Evolutionary conservation across 192 early-diverging fungal species (phyloP).

Genomic region (Paraglomus brasilianum): DNA sequence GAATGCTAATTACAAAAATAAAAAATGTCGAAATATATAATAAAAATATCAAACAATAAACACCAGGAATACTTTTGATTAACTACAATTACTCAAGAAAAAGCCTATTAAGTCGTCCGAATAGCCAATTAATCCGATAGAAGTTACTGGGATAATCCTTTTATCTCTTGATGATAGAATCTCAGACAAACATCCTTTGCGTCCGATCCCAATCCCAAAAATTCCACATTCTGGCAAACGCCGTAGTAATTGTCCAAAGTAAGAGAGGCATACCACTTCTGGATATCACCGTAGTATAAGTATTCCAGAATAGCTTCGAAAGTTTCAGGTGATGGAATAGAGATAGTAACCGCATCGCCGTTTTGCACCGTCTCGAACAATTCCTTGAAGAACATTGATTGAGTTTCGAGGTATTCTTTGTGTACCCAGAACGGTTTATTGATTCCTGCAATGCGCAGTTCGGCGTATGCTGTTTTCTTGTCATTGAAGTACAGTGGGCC

Average conservation of each 20-base stretch:
- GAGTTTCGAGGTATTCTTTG: slow-evolving; percentile 26
- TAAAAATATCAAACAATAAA: too few relatives aligned
- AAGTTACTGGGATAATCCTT: too few relatives aligned
- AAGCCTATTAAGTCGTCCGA: too few relatives aligned
- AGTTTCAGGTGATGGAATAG: slow-evolving; percentile 28
- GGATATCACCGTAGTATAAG: slow-evolving; percentile 21
- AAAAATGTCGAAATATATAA: too few relatives aligned
- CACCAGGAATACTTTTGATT: too few relatives aligned
- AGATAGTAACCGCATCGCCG: slow-evolving; percentile 19
- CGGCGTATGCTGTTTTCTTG: slow-evolving; percentile 25
- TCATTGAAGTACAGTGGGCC: slow-evolving; percentile 17
- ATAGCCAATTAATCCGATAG: too few relatives aligned
- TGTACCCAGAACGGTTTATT: slow-evolving; percentile 21
- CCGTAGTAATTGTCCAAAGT: slow-evolving; percentile 23
- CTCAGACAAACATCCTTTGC: neutral
- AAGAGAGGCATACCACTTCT: slow-evolving; percentile 26
- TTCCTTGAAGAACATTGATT: slow-evolving; percentile 29
- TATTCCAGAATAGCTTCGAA: slow-evolving; percentile 19
- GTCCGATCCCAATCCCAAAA: slow-evolving; percentile 4
- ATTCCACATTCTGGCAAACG: slow-evolving; percentile 25
- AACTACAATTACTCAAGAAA: too few relatives aligned
- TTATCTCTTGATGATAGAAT: slow-evolving; percentile 25
- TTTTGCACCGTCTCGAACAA: slow-evolving; percentile 2
- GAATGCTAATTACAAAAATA: too few relatives aligned
- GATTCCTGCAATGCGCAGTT: slow-evolving; percentile 20